Conservation (phyloP, 164 flowering plant genomes). For the Vitis cinerea region DNA sequence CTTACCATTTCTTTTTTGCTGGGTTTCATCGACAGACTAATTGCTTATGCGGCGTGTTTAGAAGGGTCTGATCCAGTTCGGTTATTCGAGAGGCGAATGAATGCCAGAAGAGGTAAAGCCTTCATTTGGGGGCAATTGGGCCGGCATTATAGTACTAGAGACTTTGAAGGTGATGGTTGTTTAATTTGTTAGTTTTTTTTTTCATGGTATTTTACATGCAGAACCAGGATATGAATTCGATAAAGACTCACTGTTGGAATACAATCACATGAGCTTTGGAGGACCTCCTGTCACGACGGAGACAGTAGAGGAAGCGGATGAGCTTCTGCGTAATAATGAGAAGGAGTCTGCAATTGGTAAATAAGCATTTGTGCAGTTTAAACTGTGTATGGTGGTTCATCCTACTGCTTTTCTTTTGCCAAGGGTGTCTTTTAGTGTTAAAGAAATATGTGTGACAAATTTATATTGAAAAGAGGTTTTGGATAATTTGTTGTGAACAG, state of each 20-base stretch:
- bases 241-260: conserved; percentile 47
- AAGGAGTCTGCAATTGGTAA: conserved; percentile 72
- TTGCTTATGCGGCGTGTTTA: conserved; percentile 81
- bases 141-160: too few relatives aligned
- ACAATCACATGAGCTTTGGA: conserved; percentile 87
- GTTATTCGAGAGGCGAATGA: conserved; percentile 76
- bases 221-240: conserved; percentile 74
- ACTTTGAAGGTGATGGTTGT: background rate
- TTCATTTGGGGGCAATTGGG: background rate
- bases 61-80: conserved; percentile 93
- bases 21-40: conserved; percentile 39
- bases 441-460: too few relatives aligned
- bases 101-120: conserved; percentile 59
- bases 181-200: background rate
- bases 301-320: conserved; percentile 70
- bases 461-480: too few relatives aligned
- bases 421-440: too few relatives aligned
- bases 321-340: conserved; percentile 40
- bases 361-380: background rate
- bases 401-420: too few relatives aligned
- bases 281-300: conserved; percentile 65
- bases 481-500: too few relatives aligned
- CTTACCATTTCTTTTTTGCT: background rate
- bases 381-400: too few relatives aligned
- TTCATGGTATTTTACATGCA: conserved; percentile 14